Base-by-base conservation (phyloP, 306 rosid species). In the Cicer bijugum region DNA sequence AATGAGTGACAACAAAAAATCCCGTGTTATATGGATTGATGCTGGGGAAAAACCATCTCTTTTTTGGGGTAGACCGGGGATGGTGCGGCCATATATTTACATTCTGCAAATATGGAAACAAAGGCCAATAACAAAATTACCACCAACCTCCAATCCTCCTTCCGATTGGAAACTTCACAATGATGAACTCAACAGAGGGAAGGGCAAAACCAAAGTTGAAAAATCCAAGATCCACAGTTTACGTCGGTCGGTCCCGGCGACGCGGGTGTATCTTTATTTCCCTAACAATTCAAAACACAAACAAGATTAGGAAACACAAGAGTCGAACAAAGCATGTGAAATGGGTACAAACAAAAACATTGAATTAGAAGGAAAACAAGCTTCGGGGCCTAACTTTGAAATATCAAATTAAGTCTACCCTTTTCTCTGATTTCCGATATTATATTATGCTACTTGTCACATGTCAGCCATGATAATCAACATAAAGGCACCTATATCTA, bases 231-330 rank as follows among this genome's bases (percentile, higher is more conserved):
- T 73, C 43, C 79, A 15, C 67, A 14, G 65, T 51, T 57, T 66
- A 39, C 51, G 23, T 58, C 59, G 71, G 48, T 68, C 60, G 71
- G 48, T 68, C 67, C 33, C 17, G 44, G 17, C 10, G 66, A 33
- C 57, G 10, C 57, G 10, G 55, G 37, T 72, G 20, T 14, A 50
- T 64, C 52, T 64, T 42, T 71, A 58, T 74, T 64, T 75, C 64
- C 71, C 76, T 42, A 3, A 4, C 64, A 43, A 67, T 67, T 59
- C 17, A 47, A 66, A 62, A 68, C 63, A 20, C 67, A 73, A 15
- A 69, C 15, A 68, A 78, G 76, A 84, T 64, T 64, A 64, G 76
- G 46, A 66, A 48, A 78, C 56, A 48, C 75, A 63, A 65, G 39
- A 67, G 64, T 51, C 58, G 33, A 78, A 76, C 15, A 20, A 69